Conservation (phyloP, 768 basidiomycete genomes). For the Gyrodon lividus region DNA sequence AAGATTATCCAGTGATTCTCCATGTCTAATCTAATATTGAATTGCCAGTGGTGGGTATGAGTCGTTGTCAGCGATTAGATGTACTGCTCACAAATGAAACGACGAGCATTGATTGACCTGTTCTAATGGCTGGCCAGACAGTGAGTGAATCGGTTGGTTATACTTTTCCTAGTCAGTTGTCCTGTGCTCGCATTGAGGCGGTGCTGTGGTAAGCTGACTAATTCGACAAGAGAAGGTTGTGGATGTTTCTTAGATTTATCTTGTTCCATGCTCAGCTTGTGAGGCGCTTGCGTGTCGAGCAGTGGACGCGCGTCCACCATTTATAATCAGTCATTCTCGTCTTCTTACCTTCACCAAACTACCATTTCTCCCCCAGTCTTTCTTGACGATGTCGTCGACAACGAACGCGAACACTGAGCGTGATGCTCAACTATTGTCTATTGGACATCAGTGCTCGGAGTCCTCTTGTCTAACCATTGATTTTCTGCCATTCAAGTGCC, state of each 20-base stretch:
- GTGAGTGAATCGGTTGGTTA: no score
- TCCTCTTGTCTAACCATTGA: slow-evolving; percentile 69
- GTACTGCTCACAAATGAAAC: slow-evolving; percentile 25
- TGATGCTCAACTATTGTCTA: slow-evolving; percentile 56
- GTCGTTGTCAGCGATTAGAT: not conserved
- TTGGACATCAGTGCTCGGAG: slow-evolving; percentile 74
- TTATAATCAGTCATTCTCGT: slow-evolving; percentile 16
- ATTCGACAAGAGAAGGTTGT: not conserved
- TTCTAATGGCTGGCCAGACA: not conserved
- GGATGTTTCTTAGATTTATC: not conserved
- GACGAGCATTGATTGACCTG: slow-evolving; percentile 19
- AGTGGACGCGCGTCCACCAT: slow-evolving; percentile 27
- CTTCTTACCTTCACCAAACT: not conserved
- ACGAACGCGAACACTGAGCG: slow-evolving; percentile 32
- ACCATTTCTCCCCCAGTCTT: not conserved
- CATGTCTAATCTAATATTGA: slow-evolving; percentile 65
- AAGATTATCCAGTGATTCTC: slow-evolving; percentile 74
- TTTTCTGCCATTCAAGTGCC: slow-evolving; percentile 85
- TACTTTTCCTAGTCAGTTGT: no score
- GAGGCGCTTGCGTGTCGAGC: slow-evolving; percentile 18
- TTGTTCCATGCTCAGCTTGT: not conserved
- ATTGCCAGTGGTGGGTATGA: not conserved
- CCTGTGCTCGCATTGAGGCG: not conserved
- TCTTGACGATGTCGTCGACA: slow-evolving; percentile 23
- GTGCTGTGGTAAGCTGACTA: not conserved